Evolutionary conservation across 2,329 filamentous ascomycete genomes (phyloP).

Genomic region (Didymella pomorum): DNA sequence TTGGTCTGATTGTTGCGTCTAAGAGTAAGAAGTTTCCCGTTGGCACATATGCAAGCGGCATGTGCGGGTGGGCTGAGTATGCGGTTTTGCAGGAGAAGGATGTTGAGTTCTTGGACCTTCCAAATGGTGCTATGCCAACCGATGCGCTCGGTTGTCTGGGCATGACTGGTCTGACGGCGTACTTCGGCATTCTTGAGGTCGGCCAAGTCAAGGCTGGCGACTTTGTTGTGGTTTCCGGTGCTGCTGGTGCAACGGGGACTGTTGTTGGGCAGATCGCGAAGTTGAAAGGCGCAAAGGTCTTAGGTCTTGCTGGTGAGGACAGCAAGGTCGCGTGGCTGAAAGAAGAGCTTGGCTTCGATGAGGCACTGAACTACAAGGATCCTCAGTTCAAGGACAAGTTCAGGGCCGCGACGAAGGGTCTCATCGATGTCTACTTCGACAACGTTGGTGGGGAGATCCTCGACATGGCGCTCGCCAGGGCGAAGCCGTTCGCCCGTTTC

Average conservation of each 20-base stretch:
- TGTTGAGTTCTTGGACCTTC: slow-evolving; percentile 55
- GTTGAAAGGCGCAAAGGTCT: slow-evolving; percentile 65
- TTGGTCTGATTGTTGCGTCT: slow-evolving; percentile 69
- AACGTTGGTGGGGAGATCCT: slow-evolving; percentile 61
- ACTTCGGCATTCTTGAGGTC: slow-evolving; percentile 75
- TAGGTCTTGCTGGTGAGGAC: slow-evolving; percentile 62
- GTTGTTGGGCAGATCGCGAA: slow-evolving; percentile 82
- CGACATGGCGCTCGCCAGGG: slow-evolving; percentile 55
- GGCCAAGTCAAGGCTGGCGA: slow-evolving; percentile 73
- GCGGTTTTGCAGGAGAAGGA: slow-evolving; percentile 65
- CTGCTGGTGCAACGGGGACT: slow-evolving; percentile 79
- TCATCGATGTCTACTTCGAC: slow-evolving; percentile 62
- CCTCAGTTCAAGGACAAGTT: slow-evolving; percentile 59
- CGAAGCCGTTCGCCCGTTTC: slow-evolving; percentile 54
- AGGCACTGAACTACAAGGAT: slow-evolving; percentile 65
- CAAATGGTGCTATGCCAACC: slow-evolving; percentile 59
- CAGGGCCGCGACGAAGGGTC: slow-evolving; percentile 55
- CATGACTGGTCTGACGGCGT: slow-evolving; percentile 76
- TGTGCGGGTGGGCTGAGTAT: slow-evolving; percentile 71
- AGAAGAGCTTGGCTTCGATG: slow-evolving; percentile 61
- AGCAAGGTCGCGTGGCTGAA: slow-evolving; percentile 65
- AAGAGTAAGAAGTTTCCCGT: slow-evolving; percentile 63
- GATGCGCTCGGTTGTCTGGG: slow-evolving; percentile 65
- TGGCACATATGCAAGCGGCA: slow-evolving; percentile 66
- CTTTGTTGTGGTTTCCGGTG: slow-evolving; percentile 78